Evolutionary conservation across 129 eudicot genomes (phyloP), one percentile per base, ranked within the genome.

Genomic region (Flaveria bidentis): DNA sequence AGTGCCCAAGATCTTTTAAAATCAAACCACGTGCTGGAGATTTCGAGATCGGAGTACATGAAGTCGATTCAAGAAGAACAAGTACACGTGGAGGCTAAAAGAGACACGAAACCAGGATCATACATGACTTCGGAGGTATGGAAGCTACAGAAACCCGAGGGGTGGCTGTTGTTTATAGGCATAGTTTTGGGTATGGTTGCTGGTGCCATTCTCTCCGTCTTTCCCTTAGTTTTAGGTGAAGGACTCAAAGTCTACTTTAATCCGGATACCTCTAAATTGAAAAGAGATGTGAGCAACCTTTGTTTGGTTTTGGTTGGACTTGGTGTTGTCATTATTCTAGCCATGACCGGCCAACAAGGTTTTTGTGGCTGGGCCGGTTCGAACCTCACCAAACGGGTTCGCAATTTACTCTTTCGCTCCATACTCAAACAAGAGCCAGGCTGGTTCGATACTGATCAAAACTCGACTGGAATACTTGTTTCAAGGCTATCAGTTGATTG

Each of bases 341-440:
- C 90, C 64, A 91, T 91, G 97, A 88, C 90, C 0, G 90, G 92
- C 22, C 95, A 91, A 62, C 97, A 91, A 80, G 97, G 97, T 9
- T 87, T 91, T 71, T 91, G 92, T 33, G 97, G 97, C 41, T 91
- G 90, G 95, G 94, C 97, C 23, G 97, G 97, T 16, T 85, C 97
- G 2, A 91, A 82, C 75, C 95, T 91, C 78, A 88, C 95, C 14
- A 87, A 71, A 44, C 33, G 97, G 67, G 95, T 88, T 10, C 80
- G 95, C 26, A 69, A 78, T 20, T 17, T 71, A 45, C 78, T 88
- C 64, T 87, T 91, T 77, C 65, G 67, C 41, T 74, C 97, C 30
- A 88, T 91, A 57, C 52, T 91, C 16, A 91, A 78, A 69, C 97
- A 91, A 82, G 97, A 91, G 58, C 97, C 97, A 1, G 97, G 97